Percentiles rank a stretch among this genome's conserved stretches.
Conservation (phyloP, 1,284 basidiomycete species). For the Rhodotorula sp. region DNA sequence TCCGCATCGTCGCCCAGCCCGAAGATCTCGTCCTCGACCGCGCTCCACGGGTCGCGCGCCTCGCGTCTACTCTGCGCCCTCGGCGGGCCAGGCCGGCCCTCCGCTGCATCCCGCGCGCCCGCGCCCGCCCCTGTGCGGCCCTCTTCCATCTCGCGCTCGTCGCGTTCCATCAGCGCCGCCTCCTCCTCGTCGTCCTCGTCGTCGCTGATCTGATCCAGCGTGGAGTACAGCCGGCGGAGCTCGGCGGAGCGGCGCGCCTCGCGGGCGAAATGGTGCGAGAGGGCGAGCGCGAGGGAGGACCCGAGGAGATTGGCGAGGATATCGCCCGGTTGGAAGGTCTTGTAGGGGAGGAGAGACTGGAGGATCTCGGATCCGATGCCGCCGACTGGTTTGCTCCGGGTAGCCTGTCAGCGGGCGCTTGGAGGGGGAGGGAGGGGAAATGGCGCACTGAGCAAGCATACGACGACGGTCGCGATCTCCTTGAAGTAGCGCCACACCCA, state of each 20-base stretch:
- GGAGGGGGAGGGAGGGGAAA: background rate
- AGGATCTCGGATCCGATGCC: slow-evolving; percentile 83
- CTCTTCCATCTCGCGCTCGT: slow-evolving; percentile 14
- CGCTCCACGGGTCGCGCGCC: slow-evolving; percentile 13
- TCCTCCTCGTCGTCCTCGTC: slow-evolving; percentile 9
- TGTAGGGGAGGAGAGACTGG: slow-evolving; percentile 78
- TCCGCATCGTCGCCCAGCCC: slow-evolving; percentile 18
- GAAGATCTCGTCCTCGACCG: slow-evolving; percentile 22
- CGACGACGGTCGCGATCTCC: slow-evolving; percentile 66
- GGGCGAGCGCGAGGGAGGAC: slow-evolving; percentile 68
- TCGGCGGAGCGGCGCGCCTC: slow-evolving; percentile 12
- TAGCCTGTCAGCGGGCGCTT: background rate
- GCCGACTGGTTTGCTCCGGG: slow-evolving; percentile 53
- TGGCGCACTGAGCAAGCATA: slow-evolving; percentile 62
- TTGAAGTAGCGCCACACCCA: slow-evolving; percentile 82
- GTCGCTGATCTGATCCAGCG: slow-evolving; percentile 14
- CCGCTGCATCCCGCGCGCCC: background rate
- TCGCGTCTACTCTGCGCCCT: background rate
- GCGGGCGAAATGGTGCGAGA: slow-evolving; percentile 49
- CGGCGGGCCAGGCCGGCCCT: no score
- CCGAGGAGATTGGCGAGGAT: slow-evolving; percentile 80
- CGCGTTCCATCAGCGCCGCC: background rate
- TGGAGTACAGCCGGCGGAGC: slow-evolving; percentile 18
- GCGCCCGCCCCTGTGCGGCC: background rate
- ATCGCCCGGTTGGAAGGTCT: slow-evolving; percentile 75